These are phyloP conservation scores for Ilyonectria destructans DNA, from an alignment of 2,329 filamentous ascomycete genomes.

Conservation along the genomic window DNA sequence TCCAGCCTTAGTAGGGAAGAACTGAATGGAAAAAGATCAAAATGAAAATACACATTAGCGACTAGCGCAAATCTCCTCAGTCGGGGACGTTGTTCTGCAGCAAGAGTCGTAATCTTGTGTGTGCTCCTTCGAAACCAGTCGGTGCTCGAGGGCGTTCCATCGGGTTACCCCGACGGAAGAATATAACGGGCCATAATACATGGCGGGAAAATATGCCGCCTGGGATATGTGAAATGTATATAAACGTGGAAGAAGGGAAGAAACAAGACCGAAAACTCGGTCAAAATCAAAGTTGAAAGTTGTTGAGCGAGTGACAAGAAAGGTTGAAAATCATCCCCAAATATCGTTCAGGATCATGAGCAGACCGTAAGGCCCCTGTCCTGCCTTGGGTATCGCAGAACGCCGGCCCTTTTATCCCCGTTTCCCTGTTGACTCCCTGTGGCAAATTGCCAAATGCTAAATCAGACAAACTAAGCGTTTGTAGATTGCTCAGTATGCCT, in stretches of 20 bases:
- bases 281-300: conserved; percentile 27
- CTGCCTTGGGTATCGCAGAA: conserved; percentile 49
- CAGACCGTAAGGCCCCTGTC: conserved; percentile 44
- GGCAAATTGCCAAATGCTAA: conserved; percentile 34
- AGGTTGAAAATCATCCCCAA: conserved; percentile 44
- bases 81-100: conserved; percentile 29
- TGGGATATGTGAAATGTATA: conserved; percentile 45
- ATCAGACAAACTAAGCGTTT: conserved; percentile 28
- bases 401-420: conserved; percentile 51
- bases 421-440: conserved; percentile 42
- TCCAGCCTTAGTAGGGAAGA: conserved; percentile 42
- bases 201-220: conserved; percentile 37
- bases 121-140: conserved; percentile 29
- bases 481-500: conserved; percentile 60
- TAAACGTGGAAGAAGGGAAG: conserved; percentile 42
- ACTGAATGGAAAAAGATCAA: conserved; percentile 44
- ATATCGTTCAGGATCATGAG: conserved; percentile 44
- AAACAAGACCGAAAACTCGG: conserved; percentile 36
- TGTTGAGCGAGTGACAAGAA: conserved; percentile 48
- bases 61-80: conserved; percentile 43
- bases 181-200: conserved; percentile 39
- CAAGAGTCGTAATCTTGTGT: conserved; percentile 39
- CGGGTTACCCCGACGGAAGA: conserved; percentile 35
- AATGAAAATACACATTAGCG: conserved; percentile 51
- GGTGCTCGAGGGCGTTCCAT: conserved; percentile 26